These are phyloP conservation scores for Candida namnaoensis DNA, from an alignment of 805 yeast species.

Conservation along the genomic window DNA sequence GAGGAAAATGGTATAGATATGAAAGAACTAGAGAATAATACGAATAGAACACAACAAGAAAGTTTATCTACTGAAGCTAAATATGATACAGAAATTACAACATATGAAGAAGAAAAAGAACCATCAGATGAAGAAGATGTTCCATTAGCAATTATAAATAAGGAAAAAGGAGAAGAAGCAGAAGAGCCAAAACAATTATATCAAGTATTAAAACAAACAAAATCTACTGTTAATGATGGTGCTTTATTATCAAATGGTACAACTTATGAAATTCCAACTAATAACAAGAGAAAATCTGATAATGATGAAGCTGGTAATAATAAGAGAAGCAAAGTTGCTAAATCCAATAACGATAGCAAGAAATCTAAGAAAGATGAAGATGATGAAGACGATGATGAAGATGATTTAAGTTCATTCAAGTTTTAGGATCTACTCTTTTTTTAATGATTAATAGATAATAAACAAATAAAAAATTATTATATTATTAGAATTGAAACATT, in stretches of 20 bases:
- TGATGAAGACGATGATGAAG: slow-evolving; percentile 10
- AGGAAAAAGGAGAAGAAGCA: slow-evolving; percentile 11
- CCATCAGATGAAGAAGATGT: slow-evolving; percentile 17
- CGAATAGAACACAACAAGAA: background rate
- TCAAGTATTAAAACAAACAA: slow-evolving; percentile 20
- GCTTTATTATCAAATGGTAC: slow-evolving; percentile 21
- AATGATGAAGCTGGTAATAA: slow-evolving; percentile 1
- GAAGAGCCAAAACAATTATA: slow-evolving; percentile 16
- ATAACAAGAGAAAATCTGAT: slow-evolving; percentile 21
- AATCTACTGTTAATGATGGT: slow-evolving; percentile 6
- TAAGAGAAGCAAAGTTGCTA: too few species aligned
- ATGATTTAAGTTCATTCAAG: slow-evolving; percentile 14
- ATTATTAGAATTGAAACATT: too few species aligned
- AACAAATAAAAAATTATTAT: too few species aligned
- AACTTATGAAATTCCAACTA: slow-evolving; percentile 13
- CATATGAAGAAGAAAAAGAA: slow-evolving; percentile 10
- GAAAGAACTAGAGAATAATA: background rate
- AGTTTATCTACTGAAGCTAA: slow-evolving; percentile 17
- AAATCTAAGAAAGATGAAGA: slow-evolving; percentile 6
- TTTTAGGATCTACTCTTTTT: slow-evolving; percentile 10
- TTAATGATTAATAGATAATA: too few species aligned
- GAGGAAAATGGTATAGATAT: slow-evolving; percentile 4
- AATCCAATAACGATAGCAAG: background rate
- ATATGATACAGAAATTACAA: slow-evolving; percentile 6
- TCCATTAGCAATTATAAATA: slow-evolving; percentile 5